Percentiles rank a stretch among this genome's conserved stretches.
phyloP scores from a whole-genome alignment of 176 grass and related monocot genomes.

The Aegilops tauschii region DNA sequence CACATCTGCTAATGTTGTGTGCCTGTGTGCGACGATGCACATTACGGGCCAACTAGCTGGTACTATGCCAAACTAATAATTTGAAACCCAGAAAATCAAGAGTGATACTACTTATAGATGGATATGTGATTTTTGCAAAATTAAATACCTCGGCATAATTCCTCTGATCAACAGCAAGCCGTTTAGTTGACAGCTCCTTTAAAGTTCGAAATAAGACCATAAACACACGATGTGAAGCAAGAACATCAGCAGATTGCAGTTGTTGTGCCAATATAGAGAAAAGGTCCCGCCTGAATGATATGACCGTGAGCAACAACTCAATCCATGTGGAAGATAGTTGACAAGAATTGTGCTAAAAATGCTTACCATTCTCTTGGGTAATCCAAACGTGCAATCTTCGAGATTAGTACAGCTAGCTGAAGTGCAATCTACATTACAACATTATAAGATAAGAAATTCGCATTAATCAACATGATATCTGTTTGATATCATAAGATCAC shows the following conservation, averaged over 20 bases:
- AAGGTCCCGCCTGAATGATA: conserved; percentile 75
- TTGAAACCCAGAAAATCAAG: background rate
- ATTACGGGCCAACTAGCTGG: background rate
- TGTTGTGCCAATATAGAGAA: conserved; percentile 84
- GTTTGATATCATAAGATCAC: background rate
- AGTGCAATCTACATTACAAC: conserved; percentile 67
- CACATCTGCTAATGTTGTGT: background rate
- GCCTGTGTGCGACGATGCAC: background rate
- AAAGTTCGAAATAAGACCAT: conserved; percentile 94
- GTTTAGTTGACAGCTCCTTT: conserved; percentile 97
- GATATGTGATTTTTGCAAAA: conserved; percentile 23
- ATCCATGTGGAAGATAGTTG: conserved; percentile 16
- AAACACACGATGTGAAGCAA: conserved; percentile 90
- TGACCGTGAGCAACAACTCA: conserved; percentile 13
- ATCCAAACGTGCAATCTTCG: conserved; percentile 95
- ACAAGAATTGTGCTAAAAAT: background rate
- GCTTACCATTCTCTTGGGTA: conserved; percentile 97
- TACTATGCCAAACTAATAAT: background rate
- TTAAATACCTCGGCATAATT: conserved; percentile 80
- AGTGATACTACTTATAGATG: background rate
- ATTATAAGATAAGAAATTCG: background rate
- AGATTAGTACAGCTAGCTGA: conserved; percentile 91
- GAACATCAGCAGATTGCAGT: conserved; percentile 75
- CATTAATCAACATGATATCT: background rate
- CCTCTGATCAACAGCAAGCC: conserved; percentile 77